Evolutionary conservation across 768 basidiomycete species (phyloP).

Genomic region (Naganishia randhawae): DNA sequence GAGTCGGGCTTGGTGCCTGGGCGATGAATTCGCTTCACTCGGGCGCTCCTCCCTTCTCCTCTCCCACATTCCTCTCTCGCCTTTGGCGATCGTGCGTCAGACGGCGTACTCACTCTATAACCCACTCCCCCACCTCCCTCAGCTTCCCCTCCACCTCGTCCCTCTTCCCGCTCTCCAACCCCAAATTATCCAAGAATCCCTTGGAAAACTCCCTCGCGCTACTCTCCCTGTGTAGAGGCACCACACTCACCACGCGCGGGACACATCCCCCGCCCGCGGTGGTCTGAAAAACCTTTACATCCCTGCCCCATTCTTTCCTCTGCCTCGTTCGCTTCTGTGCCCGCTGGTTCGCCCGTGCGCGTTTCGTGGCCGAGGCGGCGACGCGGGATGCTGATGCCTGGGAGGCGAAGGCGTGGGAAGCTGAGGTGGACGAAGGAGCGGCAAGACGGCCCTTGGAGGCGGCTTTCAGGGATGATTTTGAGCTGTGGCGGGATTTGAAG

Average conservation of each 20-base stretch:
- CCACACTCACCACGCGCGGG: conserved; percentile 79
- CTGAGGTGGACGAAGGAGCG: neutral
- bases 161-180: conserved; percentile 55
- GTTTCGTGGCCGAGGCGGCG: conserved; percentile 46
- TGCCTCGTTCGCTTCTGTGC: conserved; percentile 69
- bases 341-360: conserved; percentile 43
- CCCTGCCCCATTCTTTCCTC: conserved; percentile 78
- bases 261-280: conserved; percentile 42
- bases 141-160: conserved; percentile 26
- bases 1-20: neutral
- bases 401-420: conserved; percentile 54
- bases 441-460: conserved; percentile 67
- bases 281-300: conserved; percentile 59
- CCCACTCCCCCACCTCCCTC: conserved; percentile 60
- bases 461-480: conserved; percentile 78
- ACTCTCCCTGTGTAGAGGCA: conserved; percentile 74
- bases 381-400: conserved; percentile 52
- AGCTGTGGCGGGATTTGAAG: conserved; percentile 86
- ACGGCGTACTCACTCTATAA: conserved; percentile 60
- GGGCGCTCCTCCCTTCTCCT: too few species aligned
- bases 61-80: too few species aligned
- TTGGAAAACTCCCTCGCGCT: conserved; percentile 57
- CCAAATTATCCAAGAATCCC: conserved; percentile 62
- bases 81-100: neutral
- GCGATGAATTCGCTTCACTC: neutral